Evolutionary conservation across 2,329 filamentous ascomycete species (phyloP).

Genomic region (Pezicula neosporulosa): DNA sequence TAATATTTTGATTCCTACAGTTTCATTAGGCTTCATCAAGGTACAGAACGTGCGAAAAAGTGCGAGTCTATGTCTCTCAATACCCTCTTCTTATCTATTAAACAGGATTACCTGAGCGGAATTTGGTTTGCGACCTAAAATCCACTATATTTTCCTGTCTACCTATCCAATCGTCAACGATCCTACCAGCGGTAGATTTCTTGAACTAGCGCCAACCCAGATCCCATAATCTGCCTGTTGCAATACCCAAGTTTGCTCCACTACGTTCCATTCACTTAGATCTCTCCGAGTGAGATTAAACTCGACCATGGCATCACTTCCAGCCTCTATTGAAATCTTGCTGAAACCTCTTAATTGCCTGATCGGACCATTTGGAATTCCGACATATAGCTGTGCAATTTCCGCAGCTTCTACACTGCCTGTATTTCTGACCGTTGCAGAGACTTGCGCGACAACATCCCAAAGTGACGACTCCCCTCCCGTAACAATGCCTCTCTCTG

Average conservation of each 20-base stretch:
- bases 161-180: too few species aligned
- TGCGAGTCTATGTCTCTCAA: too few species aligned
- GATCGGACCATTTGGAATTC: conserved; percentile 36
- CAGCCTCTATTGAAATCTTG: conserved; percentile 47
- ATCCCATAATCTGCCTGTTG: too few species aligned
- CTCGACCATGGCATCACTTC: conserved; percentile 37
- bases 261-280: conserved; percentile 61
- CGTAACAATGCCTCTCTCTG: conserved; percentile 49
- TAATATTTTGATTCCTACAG: too few species aligned
- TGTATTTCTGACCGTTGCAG: conserved; percentile 43
- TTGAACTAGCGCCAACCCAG: too few species aligned
- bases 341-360: conserved; percentile 62
- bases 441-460: conserved; percentile 45
- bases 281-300: conserved; percentile 58
- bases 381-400: conserved; percentile 24
- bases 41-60: too few species aligned
- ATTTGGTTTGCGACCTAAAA: too few species aligned
- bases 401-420: conserved; percentile 32
- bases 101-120: too few species aligned
- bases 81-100: too few species aligned
- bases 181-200: too few species aligned
- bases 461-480: conserved; percentile 52
- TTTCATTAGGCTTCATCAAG: too few species aligned
- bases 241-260: background rate
- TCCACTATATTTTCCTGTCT: too few species aligned